Evolutionary conservation across 2,329 filamentous ascomycete species (phyloP).

Genomic region (Lizonia empirigonia): DNA sequence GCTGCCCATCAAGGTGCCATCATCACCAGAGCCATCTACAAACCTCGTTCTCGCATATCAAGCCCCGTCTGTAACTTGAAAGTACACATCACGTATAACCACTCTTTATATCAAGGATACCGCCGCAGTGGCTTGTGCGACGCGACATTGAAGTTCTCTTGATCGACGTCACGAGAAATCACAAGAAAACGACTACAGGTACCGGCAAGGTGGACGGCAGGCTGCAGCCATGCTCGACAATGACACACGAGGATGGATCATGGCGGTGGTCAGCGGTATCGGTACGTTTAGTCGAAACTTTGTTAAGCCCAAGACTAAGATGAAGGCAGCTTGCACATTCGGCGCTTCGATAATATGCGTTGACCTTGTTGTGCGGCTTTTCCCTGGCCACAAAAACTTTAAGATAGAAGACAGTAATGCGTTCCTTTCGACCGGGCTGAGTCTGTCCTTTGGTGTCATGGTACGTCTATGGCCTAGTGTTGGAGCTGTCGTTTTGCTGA

Average conservation of each 20-base stretch:
- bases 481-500: constrained; percentile 13
- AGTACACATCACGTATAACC: not conserved
- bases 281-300: constrained; percentile 52
- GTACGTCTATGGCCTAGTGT: constrained; percentile 56
- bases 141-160: constrained; percentile 9
- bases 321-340: constrained; percentile 43
- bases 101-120: not conserved
- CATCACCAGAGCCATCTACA: constrained; percentile 3
- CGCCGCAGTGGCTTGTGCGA: not conserved
- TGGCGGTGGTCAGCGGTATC: constrained; percentile 81
- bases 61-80: not conserved
- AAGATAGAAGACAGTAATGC: constrained; percentile 85
- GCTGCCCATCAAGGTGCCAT: constrained; percentile 26
- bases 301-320: constrained; percentile 19
- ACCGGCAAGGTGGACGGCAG: not conserved
- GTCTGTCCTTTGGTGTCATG: constrained; percentile 95
- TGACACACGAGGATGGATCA: constrained; percentile 92
- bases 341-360: constrained; percentile 81
- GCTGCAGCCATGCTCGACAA: constrained; percentile 38
- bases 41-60: not conserved
- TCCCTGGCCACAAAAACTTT: constrained; percentile 78
- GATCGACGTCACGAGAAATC: constrained; percentile 30
- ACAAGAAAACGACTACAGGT: constrained; percentile 25
- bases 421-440: constrained; percentile 87
- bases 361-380: constrained; percentile 73